Evolutionary conservation across 257 asterid genomes (phyloP).

Genomic region (Verbena officinalis): DNA sequence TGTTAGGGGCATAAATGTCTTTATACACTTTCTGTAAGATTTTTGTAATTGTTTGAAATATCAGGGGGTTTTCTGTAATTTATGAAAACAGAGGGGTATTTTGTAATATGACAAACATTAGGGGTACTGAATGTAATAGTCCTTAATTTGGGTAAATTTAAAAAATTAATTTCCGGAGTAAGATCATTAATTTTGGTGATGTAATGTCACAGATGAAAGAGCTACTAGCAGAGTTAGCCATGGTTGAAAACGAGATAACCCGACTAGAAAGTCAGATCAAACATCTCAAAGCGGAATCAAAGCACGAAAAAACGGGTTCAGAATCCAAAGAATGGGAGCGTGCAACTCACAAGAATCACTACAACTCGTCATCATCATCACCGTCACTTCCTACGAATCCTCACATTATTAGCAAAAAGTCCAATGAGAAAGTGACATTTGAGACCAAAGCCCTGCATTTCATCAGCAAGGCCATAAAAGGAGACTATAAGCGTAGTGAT

Average conservation of each 20-base stretch:
- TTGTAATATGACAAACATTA: too few relatives aligned
- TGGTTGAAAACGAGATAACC: constrained; percentile 72
- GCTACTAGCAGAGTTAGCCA: constrained; percentile 58
- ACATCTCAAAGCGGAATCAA: constrained; percentile 47
- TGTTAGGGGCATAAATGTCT: too few relatives aligned
- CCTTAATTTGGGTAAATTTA: too few relatives aligned
- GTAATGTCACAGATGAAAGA: constrained; percentile 54
- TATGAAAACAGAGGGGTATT: too few relatives aligned
- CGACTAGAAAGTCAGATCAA: constrained; percentile 64
- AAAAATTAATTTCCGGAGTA: too few relatives aligned
- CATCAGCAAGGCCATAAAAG: constrained; percentile 82
- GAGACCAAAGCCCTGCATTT: constrained; percentile 78
- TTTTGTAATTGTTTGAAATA: too few relatives aligned
- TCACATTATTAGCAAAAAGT: background rate
- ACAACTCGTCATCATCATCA: constrained; percentile 7
- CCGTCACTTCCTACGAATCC: constrained; percentile 37
- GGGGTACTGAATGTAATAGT: too few relatives aligned
- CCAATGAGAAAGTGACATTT: constrained; percentile 43
- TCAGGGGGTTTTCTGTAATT: too few relatives aligned
- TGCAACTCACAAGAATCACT: constrained; percentile 19
- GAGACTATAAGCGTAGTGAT: constrained; percentile 65
- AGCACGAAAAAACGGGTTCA: constrained; percentile 39
- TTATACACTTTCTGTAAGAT: too few relatives aligned
- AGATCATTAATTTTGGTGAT: background rate
- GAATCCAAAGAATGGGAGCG: constrained; percentile 35